phyloP scores from a whole-genome alignment of 2,329 filamentous ascomycete species.

The Hyphodiscus sp. region DNA sequence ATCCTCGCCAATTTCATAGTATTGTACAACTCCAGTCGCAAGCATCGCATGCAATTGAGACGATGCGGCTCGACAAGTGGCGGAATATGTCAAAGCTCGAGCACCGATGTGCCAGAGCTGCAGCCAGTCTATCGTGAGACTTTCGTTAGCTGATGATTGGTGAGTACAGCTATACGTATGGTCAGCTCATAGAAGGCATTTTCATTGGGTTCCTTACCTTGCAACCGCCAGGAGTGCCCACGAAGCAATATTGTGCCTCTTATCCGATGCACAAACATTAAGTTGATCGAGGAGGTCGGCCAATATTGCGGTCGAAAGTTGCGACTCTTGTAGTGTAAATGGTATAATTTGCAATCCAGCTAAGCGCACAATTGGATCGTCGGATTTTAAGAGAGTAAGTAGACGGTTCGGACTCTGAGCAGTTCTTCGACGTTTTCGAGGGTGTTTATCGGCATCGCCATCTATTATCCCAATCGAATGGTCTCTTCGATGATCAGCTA shows the following conservation, averaged over 20 bases:
- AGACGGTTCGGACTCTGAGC: conserved; percentile 20
- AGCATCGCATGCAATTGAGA: conserved; percentile 64
- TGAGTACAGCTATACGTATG: conserved; percentile 38
- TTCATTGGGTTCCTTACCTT: conserved; percentile 50
- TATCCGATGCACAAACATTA: conserved; percentile 56
- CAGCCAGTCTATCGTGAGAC: conserved; percentile 52
- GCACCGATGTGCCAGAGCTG: conserved; percentile 70
- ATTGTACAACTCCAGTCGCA: conserved; percentile 57
- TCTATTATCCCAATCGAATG: conserved; percentile 3
- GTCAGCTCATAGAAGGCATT: background rate
- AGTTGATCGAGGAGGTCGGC: conserved; percentile 52
- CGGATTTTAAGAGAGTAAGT: conserved; percentile 20
- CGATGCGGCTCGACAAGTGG: conserved; percentile 68
- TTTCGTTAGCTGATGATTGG: conserved; percentile 34
- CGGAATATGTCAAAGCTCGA: conserved; percentile 62
- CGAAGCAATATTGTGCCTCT: conserved; percentile 57
- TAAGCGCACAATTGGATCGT: conserved; percentile 18
- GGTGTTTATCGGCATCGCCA: conserved; percentile 15
- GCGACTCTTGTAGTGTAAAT: conserved; percentile 40
- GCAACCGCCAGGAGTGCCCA: conserved; percentile 84
- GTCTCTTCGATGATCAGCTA: conserved; percentile 13
- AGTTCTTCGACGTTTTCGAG: conserved; percentile 28
- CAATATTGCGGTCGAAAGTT: conserved; percentile 45
- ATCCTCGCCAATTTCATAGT: conserved; percentile 60
- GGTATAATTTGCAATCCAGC: conserved; percentile 46